Evolutionary conservation across 2,329 filamentous ascomycete species (phyloP), one percentile per base, ranked within the genome.

Genomic region (Anthostomella pinea): DNA sequence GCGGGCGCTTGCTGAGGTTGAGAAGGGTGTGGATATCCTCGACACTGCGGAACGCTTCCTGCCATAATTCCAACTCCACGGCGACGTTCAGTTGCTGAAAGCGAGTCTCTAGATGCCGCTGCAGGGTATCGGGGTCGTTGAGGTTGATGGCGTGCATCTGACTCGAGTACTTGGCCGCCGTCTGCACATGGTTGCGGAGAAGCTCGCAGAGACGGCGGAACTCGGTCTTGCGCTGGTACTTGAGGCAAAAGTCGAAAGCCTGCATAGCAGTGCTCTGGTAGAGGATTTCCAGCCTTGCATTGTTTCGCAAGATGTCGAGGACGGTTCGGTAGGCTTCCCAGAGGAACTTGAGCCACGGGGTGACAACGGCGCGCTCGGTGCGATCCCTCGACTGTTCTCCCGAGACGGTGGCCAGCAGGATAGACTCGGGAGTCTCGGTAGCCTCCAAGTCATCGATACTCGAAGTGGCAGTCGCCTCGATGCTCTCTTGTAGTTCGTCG

Each of bases 111-210:
- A 98, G 75, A 64, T 98, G 93, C 53, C 93, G 87, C 71, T 98
- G 93, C 35, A 98, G 78, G 20, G 93, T 98, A 63, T 98, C 93
- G 13, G 93, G 87, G 57, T 98, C 93, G 66, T 88, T 97, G 48
- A 98, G 75, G 72, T 98, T 98, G 73, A 98, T 98, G 55, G 93
- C 93, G 64, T 97, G 91, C 87, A 97, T 96, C 78, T 97, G 93
- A 48, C 89, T 83, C 29, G 91, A 95, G 72, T 97, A 98, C 71
- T 98, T 98, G 73, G 93, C 91, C 35, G 93, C 93, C 63, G 95
- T 98, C 72, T 96, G 91, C 48, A 98, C 85, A 73, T 98, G 93
- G 72, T 98, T 98, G 57, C 93, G 87, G 47, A 98, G 84, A 48
- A 98, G 81, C 74, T 98, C 93, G 70, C 93, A 98, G 35, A 98